phyloP scores from a whole-genome alignment of 2,329 filamentous ascomycete genomes.

The Aureobasidium musti region DNA sequence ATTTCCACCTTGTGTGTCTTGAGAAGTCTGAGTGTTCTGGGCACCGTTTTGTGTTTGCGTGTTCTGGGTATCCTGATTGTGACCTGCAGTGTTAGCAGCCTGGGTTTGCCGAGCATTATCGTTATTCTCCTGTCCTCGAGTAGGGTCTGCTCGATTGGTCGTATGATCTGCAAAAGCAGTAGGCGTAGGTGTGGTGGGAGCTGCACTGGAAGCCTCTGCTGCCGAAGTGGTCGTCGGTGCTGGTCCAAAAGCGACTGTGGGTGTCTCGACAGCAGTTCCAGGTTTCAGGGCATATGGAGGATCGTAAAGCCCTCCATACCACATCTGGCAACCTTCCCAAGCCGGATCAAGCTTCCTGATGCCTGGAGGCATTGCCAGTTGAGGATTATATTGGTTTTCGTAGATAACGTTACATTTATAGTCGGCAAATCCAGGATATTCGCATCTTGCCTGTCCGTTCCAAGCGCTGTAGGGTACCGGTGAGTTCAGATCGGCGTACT shows the following conservation, averaged over 20 bases:
- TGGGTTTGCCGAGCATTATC: neutral
- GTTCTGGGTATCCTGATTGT: neutral
- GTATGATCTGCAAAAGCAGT: conserved; percentile 31
- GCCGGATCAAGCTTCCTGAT: conserved; percentile 36
- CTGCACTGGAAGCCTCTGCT: conserved; percentile 29
- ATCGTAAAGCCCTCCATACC: conserved; percentile 39
- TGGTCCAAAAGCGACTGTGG: conserved; percentile 30
- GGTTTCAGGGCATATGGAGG: conserved; percentile 36
- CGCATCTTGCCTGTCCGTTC: conserved; percentile 35
- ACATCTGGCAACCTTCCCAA: conserved; percentile 37
- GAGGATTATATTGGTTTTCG: conserved; percentile 35
- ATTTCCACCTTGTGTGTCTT: neutral
- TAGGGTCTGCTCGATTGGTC: neutral
- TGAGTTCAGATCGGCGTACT: conserved; percentile 38
- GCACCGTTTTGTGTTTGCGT: neutral
- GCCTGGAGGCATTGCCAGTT: conserved; percentile 38
- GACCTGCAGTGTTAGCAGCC: neutral
- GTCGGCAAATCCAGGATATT: conserved; percentile 25
- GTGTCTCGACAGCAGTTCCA: conserved; percentile 29
- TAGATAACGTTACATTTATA: conserved; percentile 36
- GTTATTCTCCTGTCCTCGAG: neutral
- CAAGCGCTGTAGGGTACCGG: conserved; percentile 39
- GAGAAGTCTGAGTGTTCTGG: neutral
- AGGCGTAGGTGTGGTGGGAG: conserved; percentile 31
- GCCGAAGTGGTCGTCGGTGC: conserved; percentile 19